phyloP scores from a whole-genome alignment of 1,284 basidiomycete species.

The Laetiporus sulphureus region DNA sequence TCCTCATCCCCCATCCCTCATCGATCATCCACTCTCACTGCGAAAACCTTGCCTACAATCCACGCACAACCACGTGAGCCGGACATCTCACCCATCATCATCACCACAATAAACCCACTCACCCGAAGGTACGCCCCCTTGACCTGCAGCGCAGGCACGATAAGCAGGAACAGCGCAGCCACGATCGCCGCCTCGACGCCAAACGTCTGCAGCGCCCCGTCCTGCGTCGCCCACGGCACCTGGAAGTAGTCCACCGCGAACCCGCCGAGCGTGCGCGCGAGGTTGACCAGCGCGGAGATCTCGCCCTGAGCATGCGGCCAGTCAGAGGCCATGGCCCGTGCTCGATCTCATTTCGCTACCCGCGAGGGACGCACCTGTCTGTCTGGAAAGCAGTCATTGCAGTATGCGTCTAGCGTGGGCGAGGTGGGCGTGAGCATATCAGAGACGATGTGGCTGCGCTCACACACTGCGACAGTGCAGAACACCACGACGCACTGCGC shows the following conservation, averaged over 20 bases:
- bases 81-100: too few species aligned
- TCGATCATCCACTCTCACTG: too few species aligned
- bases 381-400: conserved; percentile 42
- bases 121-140: conserved; percentile 43
- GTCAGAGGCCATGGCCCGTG: too few species aligned
- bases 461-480: conserved; percentile 58
- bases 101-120: too few species aligned
- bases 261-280: conserved; percentile 51
- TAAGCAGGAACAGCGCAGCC: conserved; percentile 42
- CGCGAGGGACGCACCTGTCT: conserved; percentile 33
- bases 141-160: conserved; percentile 43
- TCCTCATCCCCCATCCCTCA: too few species aligned
- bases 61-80: too few species aligned
- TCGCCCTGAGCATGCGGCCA: conserved; percentile 46
- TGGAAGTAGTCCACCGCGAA: conserved; percentile 63
- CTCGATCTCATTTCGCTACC: too few species aligned
- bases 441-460: conserved; percentile 17
- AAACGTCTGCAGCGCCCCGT: conserved; percentile 51
- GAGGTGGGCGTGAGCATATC: not conserved
- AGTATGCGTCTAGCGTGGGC: conserved; percentile 42
- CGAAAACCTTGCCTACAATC: too few species aligned
- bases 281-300: conserved; percentile 53
- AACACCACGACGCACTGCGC: conserved; percentile 55
- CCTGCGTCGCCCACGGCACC: conserved; percentile 47
- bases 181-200: conserved; percentile 56